Percentiles rank a stretch among this genome's conserved stretches.
Evolutionary conservation across 1,139 yeast genomes (phyloP).

Genomic region (Hanseniaspora sp.): DNA sequence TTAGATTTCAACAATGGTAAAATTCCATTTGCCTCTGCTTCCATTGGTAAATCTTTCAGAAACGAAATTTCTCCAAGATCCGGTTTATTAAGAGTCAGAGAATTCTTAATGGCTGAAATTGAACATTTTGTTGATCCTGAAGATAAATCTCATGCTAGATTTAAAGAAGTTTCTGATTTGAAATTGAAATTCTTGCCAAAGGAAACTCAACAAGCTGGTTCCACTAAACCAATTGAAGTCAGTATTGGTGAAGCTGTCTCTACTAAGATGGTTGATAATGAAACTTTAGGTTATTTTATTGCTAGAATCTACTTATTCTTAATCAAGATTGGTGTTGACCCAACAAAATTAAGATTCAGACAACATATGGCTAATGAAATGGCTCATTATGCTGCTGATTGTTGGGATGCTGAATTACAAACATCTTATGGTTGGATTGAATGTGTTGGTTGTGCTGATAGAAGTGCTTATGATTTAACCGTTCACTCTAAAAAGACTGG

Average conservation of each 20-base stretch:
- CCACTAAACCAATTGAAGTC: constrained; percentile 51
- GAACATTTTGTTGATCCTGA: constrained; percentile 96
- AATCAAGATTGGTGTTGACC: constrained; percentile 80
- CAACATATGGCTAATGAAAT: constrained; percentile 97
- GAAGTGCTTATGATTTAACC: constrained; percentile 93
- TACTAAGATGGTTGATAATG: constrained; percentile 82
- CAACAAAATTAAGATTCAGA: constrained; percentile 78
- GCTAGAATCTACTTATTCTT: constrained; percentile 85
- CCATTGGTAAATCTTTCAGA: constrained; percentile 96
- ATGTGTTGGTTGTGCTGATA: constrained; percentile 99
- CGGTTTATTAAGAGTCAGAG: constrained; percentile 94
- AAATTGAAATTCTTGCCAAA: constrained; percentile 72
- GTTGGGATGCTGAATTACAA: constrained; percentile 98
- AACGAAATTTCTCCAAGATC: constrained; percentile 98
- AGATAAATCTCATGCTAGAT: constrained; percentile 71
- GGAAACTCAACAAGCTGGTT: constrained; percentile 76
- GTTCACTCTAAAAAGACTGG: constrained; percentile 93
- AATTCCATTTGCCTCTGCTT: constrained; percentile 98
- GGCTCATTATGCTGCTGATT: constrained; percentile 99
- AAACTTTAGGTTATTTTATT: constrained; percentile 92
- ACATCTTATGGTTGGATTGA: constrained; percentile 98
- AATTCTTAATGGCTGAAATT: constrained; percentile 97
- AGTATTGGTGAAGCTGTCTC: constrained; percentile 84
- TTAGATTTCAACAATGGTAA: constrained; percentile 89
- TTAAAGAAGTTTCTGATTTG: constrained; percentile 62